Base-by-base conservation (phyloP, 352 stramenopile genomes). In the Globisporangium paddicum region DNA sequence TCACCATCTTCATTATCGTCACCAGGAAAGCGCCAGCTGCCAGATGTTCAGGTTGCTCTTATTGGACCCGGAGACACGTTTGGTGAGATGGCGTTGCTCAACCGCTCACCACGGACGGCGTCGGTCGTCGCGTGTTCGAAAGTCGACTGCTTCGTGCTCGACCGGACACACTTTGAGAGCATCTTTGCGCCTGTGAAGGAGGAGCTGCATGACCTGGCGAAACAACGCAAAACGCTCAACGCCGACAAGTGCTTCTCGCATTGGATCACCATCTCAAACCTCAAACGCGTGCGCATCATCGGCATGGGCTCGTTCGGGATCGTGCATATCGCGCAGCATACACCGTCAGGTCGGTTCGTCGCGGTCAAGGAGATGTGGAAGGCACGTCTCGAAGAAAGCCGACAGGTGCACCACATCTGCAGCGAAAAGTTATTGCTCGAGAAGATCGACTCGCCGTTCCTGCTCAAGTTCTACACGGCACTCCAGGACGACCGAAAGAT, bases 401-500 rank as follows among this genome's bases (percentile, higher is more conserved):
- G 86, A 44, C 91, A 98, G 69, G 87, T 96, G 47, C 83, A 95
- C 70, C 78, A 93, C 55, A 96, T 89, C 1, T 77, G 83, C 50
- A 94, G 78, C 25, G 94, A 98, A 75, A 77, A 89, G 23, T 79
- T 82, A 55, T 77, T 98, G 13, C 63, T 98, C 3, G 82, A 79
- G 14, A 62, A 74, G 14, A 72, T 96, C 7, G 77, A 90, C 60
- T 90, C 97, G 68, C 83, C 87, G n/a, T 98, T 97, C 67, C 87
- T 98, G 37, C 90, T 96, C 62, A 95, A 88, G 65, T 70, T 97
- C 23, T 85, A 96, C 56, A 96, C 86, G 62, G 81, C 90, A 8
- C 93, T 97, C 59, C 91, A 98, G 67, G 91, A 81, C 32, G 60
- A 77, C 23, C 76, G 87, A 41, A 97, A 98, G 59, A 64, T 98